These are phyloP conservation scores for Mycena crocata DNA, from an alignment of 768 basidiomycete genomes.

Conservation along the genomic window DNA sequence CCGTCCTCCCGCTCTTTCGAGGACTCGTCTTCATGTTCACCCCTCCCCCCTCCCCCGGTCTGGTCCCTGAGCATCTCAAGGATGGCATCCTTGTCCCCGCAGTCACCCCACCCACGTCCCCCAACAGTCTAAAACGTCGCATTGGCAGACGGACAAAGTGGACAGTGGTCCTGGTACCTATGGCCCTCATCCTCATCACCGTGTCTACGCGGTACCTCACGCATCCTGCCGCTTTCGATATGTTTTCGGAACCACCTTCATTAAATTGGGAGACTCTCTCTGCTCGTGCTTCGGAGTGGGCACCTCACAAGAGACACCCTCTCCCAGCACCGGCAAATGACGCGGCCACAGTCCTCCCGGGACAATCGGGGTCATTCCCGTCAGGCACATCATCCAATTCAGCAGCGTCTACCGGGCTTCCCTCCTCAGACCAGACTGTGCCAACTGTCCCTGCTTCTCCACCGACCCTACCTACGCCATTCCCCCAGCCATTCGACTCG, in stretches of 20 bases:
- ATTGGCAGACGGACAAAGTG: conserved; percentile 58
- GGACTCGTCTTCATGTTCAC: conserved; percentile 41
- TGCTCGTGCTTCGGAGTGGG: conserved; percentile 47
- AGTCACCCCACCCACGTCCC: conserved; percentile 26
- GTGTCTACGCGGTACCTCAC: conserved; percentile 61
- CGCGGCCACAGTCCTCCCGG: conserved; percentile 15
- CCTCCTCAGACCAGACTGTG: conserved; percentile 41
- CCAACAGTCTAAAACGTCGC: conserved; percentile 50
- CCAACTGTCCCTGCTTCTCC: conserved; percentile 63
- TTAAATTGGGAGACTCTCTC: conserved; percentile 45
- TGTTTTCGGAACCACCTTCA: conserved; percentile 43
- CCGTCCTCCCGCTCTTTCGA: conserved; percentile 15
- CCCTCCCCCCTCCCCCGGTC: conserved; percentile 52
- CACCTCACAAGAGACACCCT: conserved; percentile 55
- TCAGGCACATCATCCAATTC: conserved; percentile 13
- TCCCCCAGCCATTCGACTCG: conserved; percentile 81
- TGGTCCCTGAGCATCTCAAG: conserved; percentile 18
- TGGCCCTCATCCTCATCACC: conserved; percentile 66
- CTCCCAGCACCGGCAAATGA: conserved; percentile 38
- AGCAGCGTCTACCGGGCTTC: conserved; percentile 3
- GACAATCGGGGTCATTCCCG: conserved; percentile 28
- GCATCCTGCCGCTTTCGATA: conserved; percentile 60
- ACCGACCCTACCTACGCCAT: conserved; percentile 75
- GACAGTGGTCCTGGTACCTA: conserved; percentile 67
- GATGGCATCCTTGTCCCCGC: conserved; percentile 11